These are phyloP conservation scores for Neurospora sp. DNA, from an alignment of 495 filamentous ascomycete genomes.

Conservation along the genomic window DNA sequence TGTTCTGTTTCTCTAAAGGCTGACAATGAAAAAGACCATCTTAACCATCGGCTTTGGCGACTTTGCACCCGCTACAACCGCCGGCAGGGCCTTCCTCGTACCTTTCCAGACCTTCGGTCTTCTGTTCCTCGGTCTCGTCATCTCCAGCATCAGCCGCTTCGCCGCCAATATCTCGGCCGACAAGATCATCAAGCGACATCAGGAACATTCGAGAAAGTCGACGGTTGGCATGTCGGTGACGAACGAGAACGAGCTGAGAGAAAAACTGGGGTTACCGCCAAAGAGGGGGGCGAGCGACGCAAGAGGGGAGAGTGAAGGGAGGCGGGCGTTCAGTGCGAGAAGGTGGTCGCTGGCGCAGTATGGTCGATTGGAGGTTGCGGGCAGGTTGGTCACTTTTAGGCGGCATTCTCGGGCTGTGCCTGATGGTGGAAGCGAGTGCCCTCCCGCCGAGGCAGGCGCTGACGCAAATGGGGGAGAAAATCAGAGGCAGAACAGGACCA, in stretches of 20 bases:
- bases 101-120: conserved; percentile 69
- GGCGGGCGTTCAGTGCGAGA: not conserved
- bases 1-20: not conserved
- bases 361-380: conserved; percentile 25
- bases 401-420: not conserved
- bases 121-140: conserved; percentile 62
- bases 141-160: conserved; percentile 60
- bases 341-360: conserved; percentile 24
- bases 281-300: conserved; percentile 1
- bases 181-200: conserved; percentile 56
- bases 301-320: not conserved
- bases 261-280: conserved; percentile 30
- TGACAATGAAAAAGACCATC: conserved; percentile 16
- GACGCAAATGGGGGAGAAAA: not conserved
- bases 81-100: conserved; percentile 49
- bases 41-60: conserved; percentile 67
- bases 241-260: conserved; percentile 32
- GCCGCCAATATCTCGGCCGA: conserved; percentile 51
- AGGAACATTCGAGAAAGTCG: conserved; percentile 44
- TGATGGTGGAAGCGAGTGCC: not conserved
- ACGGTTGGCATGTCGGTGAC: conserved; percentile 48
- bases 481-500: not conserved
- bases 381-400: conserved; percentile 25
- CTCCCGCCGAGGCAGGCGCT: not conserved
- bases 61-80: conserved; percentile 38